Evolutionary conservation across 139 green algal species (phyloP).

Genomic region (Pycnococcus provasolii): DNA sequence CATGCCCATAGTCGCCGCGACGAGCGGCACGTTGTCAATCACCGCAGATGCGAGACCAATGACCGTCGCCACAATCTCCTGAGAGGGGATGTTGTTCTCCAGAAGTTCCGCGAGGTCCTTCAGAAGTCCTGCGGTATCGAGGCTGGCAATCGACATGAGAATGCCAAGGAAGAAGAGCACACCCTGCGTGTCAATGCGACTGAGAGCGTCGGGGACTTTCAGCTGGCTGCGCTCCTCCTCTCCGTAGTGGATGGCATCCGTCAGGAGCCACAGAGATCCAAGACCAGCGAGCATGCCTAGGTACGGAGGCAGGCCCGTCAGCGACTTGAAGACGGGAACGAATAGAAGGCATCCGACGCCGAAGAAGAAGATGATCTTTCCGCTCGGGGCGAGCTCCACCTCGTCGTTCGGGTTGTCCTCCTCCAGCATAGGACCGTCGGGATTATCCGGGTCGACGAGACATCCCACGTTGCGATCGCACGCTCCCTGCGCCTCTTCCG

Average conservation of each 20-base stretch:
- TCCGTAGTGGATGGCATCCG: conserved; percentile 55
- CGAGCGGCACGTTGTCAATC: conserved; percentile 66
- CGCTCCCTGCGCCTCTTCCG: conserved; percentile 35
- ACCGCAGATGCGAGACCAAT: conserved; percentile 54
- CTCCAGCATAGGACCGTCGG: neutral
- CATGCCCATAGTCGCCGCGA: conserved; percentile 67
- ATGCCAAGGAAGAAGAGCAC: conserved; percentile 68
- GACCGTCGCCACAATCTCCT: conserved; percentile 40
- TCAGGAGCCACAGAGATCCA: conserved; percentile 56
- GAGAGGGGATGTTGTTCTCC: conserved; percentile 31
- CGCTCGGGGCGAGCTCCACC: conserved; percentile 33
- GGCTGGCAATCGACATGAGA: conserved; percentile 47
- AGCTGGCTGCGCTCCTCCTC: conserved; percentile 36
- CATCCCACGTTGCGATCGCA: neutral
- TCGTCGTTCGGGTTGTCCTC: conserved; percentile 11
- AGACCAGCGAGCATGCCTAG: conserved; percentile 60
- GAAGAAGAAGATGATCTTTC: conserved; percentile 44
- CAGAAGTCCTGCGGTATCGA: conserved; percentile 50
- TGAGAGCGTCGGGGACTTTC: conserved; percentile 38
- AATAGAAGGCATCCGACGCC: conserved; percentile 50
- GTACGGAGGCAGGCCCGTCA: conserved; percentile 54
- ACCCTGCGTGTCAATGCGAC: conserved; percentile 48
- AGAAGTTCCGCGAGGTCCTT: conserved; percentile 39
- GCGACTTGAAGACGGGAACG: conserved; percentile 53
- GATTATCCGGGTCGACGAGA: neutral